Base-by-base conservation (phyloP, 116 monocot species). In the Trichopus zeylanicus region DNA sequence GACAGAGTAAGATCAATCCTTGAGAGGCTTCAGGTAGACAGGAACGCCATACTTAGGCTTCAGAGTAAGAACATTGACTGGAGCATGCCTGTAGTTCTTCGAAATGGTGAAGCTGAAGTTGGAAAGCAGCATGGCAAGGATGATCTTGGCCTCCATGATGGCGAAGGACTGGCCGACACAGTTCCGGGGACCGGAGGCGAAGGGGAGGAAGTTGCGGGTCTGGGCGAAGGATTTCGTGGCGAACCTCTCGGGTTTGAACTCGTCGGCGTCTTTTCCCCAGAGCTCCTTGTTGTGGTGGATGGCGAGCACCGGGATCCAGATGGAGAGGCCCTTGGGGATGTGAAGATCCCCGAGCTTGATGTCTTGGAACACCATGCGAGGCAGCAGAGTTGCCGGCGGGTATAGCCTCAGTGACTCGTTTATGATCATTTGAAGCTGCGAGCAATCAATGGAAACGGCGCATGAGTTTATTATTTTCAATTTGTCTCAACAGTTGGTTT, bases 151-250 rank as follows among this genome's bases (percentile, higher is more conserved):
- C 33, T 98, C 97, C 84, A 91, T 85, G 59, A 91, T 61, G 11
- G 97, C 97, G 47, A 82, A 98, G n/a, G 87, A 72, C 73, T 91
- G 97, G 38, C 97, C 97, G 6, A 98, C 82, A 48, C 97, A 98
- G 65, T 98, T 98, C 27, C 97, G 73, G 3, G 97, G 91, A 0
- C 97, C 97, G 8, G 85, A 64, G 0, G 91, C 87, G 32, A 98
- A 98, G 2, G 97, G 97, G 30, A 98, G 63, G 65, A 98, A 98
- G 64, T 88, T 61, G 24, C 91, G 73, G 27, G 71, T 72, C 30
- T 76, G 67, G 1, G 87, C 46, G 54, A 84, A 81, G 1, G 91
- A 77, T 26, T 62, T 70, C 4, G 72, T 62, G 3, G 74, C 65
- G 63, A 91, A 98, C 28, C 97, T 63, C 46, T 80, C 87, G 0